Conservation (phyloP, 495 filamentous ascomycete genomes). For the Parachaetomium inaequale region DNA sequence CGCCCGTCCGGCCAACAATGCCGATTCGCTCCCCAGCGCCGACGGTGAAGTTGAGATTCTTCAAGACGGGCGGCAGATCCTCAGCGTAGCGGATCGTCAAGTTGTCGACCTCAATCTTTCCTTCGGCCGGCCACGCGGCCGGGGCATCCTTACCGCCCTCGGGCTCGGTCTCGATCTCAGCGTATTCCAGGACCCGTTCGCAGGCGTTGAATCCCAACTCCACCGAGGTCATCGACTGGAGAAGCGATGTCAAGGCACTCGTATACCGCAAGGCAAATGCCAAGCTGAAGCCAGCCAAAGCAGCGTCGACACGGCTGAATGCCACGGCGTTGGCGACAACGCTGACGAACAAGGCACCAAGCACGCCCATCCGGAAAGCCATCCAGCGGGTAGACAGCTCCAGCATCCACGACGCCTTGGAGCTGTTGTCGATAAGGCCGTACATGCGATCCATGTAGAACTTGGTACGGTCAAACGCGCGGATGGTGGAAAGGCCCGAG, state of each 20-base stretch:
- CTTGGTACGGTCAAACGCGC: conserved; percentile 54
- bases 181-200: conserved; percentile 41
- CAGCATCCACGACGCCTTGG: conserved; percentile 51
- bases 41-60: conserved; percentile 41
- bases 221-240: conserved; percentile 51
- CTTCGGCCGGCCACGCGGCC: conserved; percentile 45
- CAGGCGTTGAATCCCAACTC: conserved; percentile 41
- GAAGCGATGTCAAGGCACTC: conserved; percentile 42
- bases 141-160: conserved; percentile 35
- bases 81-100: conserved; percentile 41
- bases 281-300: conserved; percentile 54
- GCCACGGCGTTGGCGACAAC: conserved; percentile 57
- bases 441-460: conserved; percentile 56
- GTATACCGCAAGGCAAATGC: conserved; percentile 56
- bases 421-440: conserved; percentile 52
- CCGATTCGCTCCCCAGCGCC: conserved; percentile 43
- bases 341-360: conserved; percentile 58
- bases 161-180: conserved; percentile 35
- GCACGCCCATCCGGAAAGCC: conserved; percentile 53
- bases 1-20: conserved; percentile 51
- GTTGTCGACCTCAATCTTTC: conserved; percentile 39
- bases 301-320: conserved; percentile 53
- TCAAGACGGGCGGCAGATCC: conserved; percentile 43
- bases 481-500: conserved; percentile 60
- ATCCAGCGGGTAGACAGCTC: conserved; percentile 60